Conservation (phyloP, 352 stramenopile species). For the Phytopythium chamaehyphon region DNA sequence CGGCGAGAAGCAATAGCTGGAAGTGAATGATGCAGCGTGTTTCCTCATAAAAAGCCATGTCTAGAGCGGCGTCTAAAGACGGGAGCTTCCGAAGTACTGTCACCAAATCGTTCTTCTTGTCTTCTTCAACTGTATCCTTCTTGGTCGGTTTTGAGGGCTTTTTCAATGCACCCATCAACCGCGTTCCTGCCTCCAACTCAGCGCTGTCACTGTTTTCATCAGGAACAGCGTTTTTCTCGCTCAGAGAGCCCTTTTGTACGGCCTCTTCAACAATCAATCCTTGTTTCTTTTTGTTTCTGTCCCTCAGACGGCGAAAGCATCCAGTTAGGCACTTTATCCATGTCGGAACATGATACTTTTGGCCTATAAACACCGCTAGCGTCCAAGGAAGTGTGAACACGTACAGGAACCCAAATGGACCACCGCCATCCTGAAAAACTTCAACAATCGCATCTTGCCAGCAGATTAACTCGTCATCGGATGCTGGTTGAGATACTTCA, state of each 20-base stretch:
- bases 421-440: conserved; percentile 38
- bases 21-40: conserved; percentile 90
- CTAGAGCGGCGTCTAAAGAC: conserved; percentile 67
- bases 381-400: conserved; percentile 46
- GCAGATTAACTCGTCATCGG: conserved; percentile 39
- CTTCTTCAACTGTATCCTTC: conserved; percentile 5
- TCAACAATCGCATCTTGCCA: conserved; percentile 31
- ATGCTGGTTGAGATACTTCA: neutral
- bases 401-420: conserved; percentile 70
- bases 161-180: conserved; percentile 1
- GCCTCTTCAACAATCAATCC: too few species aligned
- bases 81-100: conserved; percentile 58
- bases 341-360: conserved; percentile 37
- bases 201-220: conserved; percentile 3
- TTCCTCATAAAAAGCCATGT: conserved; percentile 85
- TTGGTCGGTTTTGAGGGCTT: neutral
- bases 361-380: conserved; percentile 36
- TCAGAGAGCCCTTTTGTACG: too few species aligned
- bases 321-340: conserved; percentile 3
- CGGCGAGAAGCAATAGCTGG: conserved; percentile 87
- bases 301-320: conserved; percentile 9
- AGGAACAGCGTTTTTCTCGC: neutral
- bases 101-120: conserved; percentile 48
- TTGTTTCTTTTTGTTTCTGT: conserved; percentile 5
- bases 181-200: conserved; percentile 16